Base-by-base conservation (phyloP, 352 stramenopile species). In the Phytophthora parvispora region DNA sequence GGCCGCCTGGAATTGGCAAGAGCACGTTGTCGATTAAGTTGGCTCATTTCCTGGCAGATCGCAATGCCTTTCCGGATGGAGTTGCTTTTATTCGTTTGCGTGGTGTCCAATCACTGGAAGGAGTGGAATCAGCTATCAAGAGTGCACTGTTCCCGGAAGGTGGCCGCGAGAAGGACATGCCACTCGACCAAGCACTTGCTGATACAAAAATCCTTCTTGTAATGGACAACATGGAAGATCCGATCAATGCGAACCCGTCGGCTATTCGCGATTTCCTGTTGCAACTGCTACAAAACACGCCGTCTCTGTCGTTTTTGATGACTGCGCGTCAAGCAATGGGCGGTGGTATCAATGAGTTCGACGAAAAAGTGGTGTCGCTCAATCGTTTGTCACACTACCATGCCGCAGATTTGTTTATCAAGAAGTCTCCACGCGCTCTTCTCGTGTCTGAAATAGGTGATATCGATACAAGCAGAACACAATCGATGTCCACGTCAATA, bases 221-320 rank as follows among this genome's bases (percentile, higher is more conserved):
- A 36, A 77, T 95, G 71, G 87, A 95, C 74, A 93, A 95, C 69
- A 91, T 93, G 82, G 85, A 95, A 60, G 87, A 95, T 51, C 84
- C 85, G 24, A 87, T 90, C 66, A 92, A 92, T 55, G 80, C 86
- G 1, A 88, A 86, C 15, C 83, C 83, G 4, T 74, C 81, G 4
- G 51, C 67, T n/a, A 76, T 88, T 20, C 82, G 82, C 12, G 76
- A 90, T 18, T 93, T 91, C 32, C 43, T 95, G 29, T 51, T 93
- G 16, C 75, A 91, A 18, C 50, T 95, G 40, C 73, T 95, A 15
- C 84, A 91, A 50, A 86, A 80, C 31, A 91, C 80, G 0, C 78
- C 85, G 4, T 70, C 79, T 4, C 62, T 93, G 24, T 80, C 82
- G 12, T 88, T 95, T 63, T 36, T 95, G 27, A 84, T 95, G 76